Conservation (phyloP, 306 rosid species). For the Herpetospermum pedunculosum region DNA sequence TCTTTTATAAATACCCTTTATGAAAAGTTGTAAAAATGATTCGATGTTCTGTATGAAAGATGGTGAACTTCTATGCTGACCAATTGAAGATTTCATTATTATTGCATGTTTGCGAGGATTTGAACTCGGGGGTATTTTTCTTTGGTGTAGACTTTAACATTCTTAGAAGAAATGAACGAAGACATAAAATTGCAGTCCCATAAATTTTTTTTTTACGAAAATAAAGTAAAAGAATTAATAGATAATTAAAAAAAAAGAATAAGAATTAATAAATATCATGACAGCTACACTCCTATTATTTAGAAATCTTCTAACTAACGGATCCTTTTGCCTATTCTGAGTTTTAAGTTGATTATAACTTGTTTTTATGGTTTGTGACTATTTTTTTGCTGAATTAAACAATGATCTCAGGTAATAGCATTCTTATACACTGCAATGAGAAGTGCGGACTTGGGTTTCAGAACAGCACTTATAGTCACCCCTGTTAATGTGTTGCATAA, state of each 20-base stretch:
- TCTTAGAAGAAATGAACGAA: neutral
- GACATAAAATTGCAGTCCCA: neutral
- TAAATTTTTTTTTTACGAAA: neutral
- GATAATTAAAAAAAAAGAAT: neutral
- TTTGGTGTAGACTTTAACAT: neutral
- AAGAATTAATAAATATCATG: neutral
- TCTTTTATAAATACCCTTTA: neutral
- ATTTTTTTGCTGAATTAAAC: conserved; percentile 1
- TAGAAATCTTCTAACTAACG: neutral
- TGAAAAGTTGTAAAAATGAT: neutral
- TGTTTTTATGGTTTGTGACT: neutral
- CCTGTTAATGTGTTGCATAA: conserved; percentile 96
- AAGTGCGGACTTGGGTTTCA: conserved; percentile 70
- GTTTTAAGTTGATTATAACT: neutral
- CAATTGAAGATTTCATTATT: neutral
- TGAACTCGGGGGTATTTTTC: neutral
- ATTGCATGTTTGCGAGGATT: neutral
- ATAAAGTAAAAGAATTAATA: too few species aligned
- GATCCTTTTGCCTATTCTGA: neutral
- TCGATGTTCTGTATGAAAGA: neutral
- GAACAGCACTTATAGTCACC: conserved; percentile 81
- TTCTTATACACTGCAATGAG: conserved; percentile 94
- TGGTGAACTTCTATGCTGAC: neutral
- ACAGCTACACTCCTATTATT: neutral
- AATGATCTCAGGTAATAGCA: conserved; percentile 68